A percentile compares a stretch with the other conserved stretches of the same genome.
These are phyloP conservation scores for Austroboletus novae-zelandiae DNA, from an alignment of 1,284 basidiomycete genomes.

Conservation along the genomic window DNA sequence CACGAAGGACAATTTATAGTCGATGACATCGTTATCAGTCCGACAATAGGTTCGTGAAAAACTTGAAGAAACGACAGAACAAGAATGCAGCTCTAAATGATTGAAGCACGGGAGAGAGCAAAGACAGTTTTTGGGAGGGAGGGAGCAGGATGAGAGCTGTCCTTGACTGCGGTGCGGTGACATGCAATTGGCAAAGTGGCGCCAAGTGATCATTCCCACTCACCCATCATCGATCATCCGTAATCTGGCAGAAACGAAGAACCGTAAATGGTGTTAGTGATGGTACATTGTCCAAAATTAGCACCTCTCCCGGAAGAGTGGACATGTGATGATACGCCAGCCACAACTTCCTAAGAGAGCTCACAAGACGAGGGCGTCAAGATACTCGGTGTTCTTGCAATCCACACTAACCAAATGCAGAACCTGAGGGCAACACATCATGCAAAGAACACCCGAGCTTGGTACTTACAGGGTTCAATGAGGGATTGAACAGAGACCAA, in stretches of 20 bases:
- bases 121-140: neutral
- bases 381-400: neutral
- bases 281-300: neutral
- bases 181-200: neutral
- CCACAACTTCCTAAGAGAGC: neutral
- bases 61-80: neutral
- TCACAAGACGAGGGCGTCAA: neutral
- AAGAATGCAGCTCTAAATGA: neutral
- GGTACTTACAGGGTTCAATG: no score
- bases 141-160: neutral
- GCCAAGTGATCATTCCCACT: neutral
- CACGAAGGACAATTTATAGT: slow-evolving; percentile 9
- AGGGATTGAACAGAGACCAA: no score
- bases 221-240: neutral
- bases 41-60: neutral
- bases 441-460: no score
- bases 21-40: slow-evolving; percentile 8
- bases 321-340: neutral
- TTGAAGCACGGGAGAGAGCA: neutral
- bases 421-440: no score
- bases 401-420: no score
- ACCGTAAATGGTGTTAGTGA: slow-evolving; percentile 3
- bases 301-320: neutral
- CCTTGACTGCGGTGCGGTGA: slow-evolving; percentile 3
- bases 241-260: neutral